Evolutionary conservation across 1,139 yeast species (phyloP).

Genomic region (Suhomyces anneliseae): DNA sequence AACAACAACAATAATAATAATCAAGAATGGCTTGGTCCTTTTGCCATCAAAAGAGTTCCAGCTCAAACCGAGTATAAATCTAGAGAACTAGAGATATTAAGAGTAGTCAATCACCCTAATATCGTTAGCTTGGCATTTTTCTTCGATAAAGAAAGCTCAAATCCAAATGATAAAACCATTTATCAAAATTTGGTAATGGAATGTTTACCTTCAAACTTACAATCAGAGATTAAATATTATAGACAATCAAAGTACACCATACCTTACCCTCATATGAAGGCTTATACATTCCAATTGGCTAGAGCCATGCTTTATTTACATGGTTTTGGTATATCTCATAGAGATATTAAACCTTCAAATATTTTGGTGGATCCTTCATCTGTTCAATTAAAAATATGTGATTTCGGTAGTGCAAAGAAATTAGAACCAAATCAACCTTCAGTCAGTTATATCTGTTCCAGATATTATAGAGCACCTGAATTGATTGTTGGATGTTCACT

Average conservation of each 20-base stretch:
- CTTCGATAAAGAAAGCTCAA: conserved; percentile 61
- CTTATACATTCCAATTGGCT: conserved; percentile 77
- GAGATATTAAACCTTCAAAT: conserved; percentile 82
- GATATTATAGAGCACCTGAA: conserved; percentile 84
- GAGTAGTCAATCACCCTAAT: conserved; percentile 77
- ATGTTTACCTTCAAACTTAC: conserved; percentile 77
- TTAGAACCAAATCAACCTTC: conserved; percentile 72
- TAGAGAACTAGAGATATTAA: conserved; percentile 71
- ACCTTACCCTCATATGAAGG: conserved; percentile 72
- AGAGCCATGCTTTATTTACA: conserved; percentile 81
- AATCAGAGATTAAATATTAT: conserved; percentile 69
- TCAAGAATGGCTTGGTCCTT: conserved; percentile 67
- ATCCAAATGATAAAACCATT: conserved; percentile 55
- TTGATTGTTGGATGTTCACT: conserved; percentile 73
- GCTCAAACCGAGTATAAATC: conserved; percentile 84
- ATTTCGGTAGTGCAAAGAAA: conserved; percentile 80
- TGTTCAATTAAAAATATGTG: conserved; percentile 71
- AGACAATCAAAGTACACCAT: conserved; percentile 61
- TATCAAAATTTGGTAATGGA: conserved; percentile 85
- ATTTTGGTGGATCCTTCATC: conserved; percentile 69
- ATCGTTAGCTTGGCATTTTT: conserved; percentile 65
- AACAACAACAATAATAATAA: conserved; percentile 11
- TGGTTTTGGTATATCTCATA: conserved; percentile 75
- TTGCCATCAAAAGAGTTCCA: conserved; percentile 78
- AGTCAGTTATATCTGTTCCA: conserved; percentile 75